Evolutionary conservation across 1,284 basidiomycete species (phyloP), one percentile per base, ranked within the genome.

Genomic region (Tilletia walkeri): DNA sequence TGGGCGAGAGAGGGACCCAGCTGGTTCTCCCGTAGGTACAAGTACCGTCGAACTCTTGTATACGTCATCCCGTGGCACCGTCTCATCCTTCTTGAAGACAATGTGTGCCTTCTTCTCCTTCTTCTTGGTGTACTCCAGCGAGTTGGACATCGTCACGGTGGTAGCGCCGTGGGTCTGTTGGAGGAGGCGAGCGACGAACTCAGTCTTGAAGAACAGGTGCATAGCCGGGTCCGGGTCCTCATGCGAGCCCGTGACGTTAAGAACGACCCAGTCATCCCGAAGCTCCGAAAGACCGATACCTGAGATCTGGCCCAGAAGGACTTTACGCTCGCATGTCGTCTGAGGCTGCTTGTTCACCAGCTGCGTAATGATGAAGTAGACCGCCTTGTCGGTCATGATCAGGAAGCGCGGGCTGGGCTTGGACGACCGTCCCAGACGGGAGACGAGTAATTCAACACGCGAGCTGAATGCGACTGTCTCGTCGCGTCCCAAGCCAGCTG

Each of bases 221-320:
- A 99, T 88, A 66, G 98, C 87, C 0, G 95, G 94, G 82, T 99
- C 96, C n/a, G 94, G 94, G 83, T 98, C 95, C 84, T 95, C 94
- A 72, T 85, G 85, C 0, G 89, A 88, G 38, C 88, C 86, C 71
- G 87, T 89, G 56, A 90, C 89, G 82, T 95, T 95, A 65, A 83
- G 69, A 20, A 83, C 71, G 20, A 80, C 70, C 92, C 95, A 99
- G 84, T 99, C 96, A 80, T 99, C 96, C 67, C 93, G 88, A 48
- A 99, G 85, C 82, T 88, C 92, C 10, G 95, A 95, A 88, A 98
- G 88, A 0, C 90, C 89, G 65, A 98, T 89, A 65, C 88, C 89
- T 80, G 90, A 90, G 84, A 99, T 96, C 6, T 91, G 92, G 24
- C 92, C 88, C 4, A 99, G 86, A 16, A 92, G 90, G 74, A 99